A percentile compares a stretch with the other conserved stretches of the same genome.
Evolutionary conservation across 225 moss, liverwort and hornwort species (phyloP).

Genomic region (Ulota crispa): DNA sequence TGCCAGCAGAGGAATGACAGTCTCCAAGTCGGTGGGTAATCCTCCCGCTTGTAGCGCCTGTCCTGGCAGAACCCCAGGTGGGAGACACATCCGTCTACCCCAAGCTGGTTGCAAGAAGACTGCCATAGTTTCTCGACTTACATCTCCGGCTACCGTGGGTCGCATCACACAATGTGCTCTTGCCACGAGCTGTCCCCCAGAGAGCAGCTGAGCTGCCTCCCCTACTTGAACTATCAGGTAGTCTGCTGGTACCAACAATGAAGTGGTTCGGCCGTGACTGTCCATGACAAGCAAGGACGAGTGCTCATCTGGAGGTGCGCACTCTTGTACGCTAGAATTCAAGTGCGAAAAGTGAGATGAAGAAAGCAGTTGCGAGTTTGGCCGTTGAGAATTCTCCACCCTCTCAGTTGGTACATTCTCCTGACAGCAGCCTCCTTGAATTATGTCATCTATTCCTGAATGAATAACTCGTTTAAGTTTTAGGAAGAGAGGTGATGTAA

Average conservation of each 20-base stretch:
- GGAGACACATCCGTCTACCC: constrained; percentile 52
- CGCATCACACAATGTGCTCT: constrained; percentile 68
- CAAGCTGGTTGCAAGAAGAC: constrained; percentile 88
- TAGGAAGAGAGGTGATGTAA: constrained; percentile 78
- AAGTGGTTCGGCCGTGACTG: constrained; percentile 18
- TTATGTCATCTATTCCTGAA: background rate
- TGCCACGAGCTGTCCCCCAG: constrained; percentile 69
- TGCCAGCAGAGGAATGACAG: constrained; percentile 55
- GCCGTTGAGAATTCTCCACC: constrained; percentile 1
- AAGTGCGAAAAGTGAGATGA: background rate
- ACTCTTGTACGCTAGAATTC: constrained; percentile 24
- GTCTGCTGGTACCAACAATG: constrained; percentile 56
- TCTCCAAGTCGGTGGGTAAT: constrained; percentile 20
- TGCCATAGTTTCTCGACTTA: constrained; percentile 83
- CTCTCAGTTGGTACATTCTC: background rate
- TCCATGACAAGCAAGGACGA: constrained; percentile 58
- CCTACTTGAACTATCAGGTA: constrained; percentile 80
- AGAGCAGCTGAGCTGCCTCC: constrained; percentile 81
- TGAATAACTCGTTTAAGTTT: constrained; percentile 20
- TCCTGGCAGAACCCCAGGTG: constrained; percentile 23
- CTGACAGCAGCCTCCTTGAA: background rate
- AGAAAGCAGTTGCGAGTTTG: background rate
- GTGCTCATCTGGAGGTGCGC: constrained; percentile 51
- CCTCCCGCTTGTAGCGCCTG: constrained; percentile 36
- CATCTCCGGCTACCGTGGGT: constrained; percentile 37